phyloP scores from a whole-genome alignment of 495 filamentous ascomycete species.

The Aspergillus haitiensis region DNA sequence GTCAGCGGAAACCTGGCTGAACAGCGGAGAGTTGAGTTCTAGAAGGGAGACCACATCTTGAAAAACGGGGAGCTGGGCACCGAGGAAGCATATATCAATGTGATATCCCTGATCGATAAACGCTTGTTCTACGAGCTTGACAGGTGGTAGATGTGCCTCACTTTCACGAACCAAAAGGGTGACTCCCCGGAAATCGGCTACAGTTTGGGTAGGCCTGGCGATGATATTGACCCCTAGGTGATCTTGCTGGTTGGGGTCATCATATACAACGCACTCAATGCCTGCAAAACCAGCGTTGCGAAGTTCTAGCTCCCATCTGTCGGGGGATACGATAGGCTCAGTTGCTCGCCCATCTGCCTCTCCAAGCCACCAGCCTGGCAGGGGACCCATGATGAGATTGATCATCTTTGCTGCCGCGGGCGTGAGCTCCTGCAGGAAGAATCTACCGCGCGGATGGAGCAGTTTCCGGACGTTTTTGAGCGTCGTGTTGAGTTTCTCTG shows the following conservation, averaged over 20 bases:
- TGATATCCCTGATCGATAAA: neutral
- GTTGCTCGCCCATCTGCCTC: slow-evolving; percentile 4
- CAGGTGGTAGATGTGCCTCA: neutral
- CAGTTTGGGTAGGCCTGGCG: neutral
- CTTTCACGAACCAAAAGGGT: neutral
- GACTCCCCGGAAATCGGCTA: neutral
- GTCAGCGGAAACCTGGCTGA: neutral
- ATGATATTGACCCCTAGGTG: slow-evolving; percentile 9
- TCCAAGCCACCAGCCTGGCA: slow-evolving; percentile 13
- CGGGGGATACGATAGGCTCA: slow-evolving; percentile 1
- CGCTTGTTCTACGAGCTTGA: neutral
- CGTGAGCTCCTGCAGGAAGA: slow-evolving; percentile 31
- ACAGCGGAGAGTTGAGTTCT: neutral
- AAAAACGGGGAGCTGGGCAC: neutral
- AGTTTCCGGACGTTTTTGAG: slow-evolving; percentile 43
- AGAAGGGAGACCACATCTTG: slow-evolving; percentile 4
- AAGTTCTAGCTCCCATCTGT: slow-evolving; percentile 3
- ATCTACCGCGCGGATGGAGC: slow-evolving; percentile 25
- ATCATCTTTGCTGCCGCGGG: slow-evolving; percentile 10
- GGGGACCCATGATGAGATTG: slow-evolving; percentile 10
- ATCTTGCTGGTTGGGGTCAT: slow-evolving; percentile 2
- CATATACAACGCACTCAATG: slow-evolving; percentile 7
- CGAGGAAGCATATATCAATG: slow-evolving; percentile 1
- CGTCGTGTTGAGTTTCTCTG: slow-evolving; percentile 36
- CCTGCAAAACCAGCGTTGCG: neutral